phyloP scores from a whole-genome alignment of 768 basidiomycete genomes.

The Suillus weaverae region DNA sequence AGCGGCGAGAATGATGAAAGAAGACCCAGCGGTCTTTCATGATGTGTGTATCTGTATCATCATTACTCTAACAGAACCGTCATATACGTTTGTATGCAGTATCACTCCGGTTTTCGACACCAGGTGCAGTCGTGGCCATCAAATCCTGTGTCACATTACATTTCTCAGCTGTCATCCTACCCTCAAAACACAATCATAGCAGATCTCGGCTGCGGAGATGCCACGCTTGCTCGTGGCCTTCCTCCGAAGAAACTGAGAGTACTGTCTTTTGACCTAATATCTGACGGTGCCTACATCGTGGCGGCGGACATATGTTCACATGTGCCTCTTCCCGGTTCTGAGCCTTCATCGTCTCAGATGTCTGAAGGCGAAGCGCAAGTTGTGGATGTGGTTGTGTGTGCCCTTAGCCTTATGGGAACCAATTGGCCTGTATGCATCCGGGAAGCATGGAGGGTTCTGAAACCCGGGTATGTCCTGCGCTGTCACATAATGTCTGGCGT shows the following conservation, averaged over 20 bases:
- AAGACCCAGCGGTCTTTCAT: conserved; percentile 76
- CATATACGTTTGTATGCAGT: conserved; percentile 48
- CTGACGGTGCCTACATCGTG: conserved; percentile 71
- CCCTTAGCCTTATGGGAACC: conserved; percentile 93
- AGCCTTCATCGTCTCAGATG: conserved; percentile 40
- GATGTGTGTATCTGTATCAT: conserved; percentile 55
- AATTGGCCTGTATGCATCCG: conserved; percentile 93
- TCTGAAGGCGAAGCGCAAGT: conserved; percentile 65
- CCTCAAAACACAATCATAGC: conserved; percentile 73
- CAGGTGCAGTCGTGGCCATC: conserved; percentile 94
- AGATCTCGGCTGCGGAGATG: conserved; percentile 96
- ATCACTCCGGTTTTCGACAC: conserved; percentile 87
- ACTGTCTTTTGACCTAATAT: conserved; percentile 79
- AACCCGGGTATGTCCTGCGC: conserved; percentile 59
- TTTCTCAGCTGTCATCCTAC: conserved; percentile 61
- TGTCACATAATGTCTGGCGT: conserved; percentile 6
- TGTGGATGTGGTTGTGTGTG: conserved; percentile 90
- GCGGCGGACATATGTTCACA: conserved; percentile 86
- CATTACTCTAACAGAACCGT: conserved; percentile 14
- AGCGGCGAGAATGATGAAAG: conserved; percentile 79
- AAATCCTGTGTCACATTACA: conserved; percentile 88
- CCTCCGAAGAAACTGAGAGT: conserved; percentile 67
- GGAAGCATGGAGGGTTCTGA: conserved; percentile 88
- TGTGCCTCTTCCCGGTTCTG: conserved; percentile 85
- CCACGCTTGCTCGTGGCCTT: conserved; percentile 76